Percentiles rank a stretch among this genome's conserved stretches.
These are phyloP conservation scores for Cladobotryum protrusum DNA, from an alignment of 2,329 filamentous ascomycete species.

Conservation along the genomic window DNA sequence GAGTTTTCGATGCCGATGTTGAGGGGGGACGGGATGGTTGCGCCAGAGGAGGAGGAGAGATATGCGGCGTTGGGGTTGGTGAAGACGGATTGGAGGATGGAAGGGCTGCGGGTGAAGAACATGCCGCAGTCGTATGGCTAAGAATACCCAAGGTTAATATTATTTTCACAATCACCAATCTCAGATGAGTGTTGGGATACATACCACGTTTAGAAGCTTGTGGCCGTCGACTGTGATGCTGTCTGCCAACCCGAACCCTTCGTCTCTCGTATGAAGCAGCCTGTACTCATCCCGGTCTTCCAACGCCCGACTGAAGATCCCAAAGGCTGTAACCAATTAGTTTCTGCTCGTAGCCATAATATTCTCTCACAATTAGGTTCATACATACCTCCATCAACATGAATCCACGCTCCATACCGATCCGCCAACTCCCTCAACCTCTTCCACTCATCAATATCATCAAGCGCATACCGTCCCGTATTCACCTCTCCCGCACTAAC, in stretches of 20 bases:
- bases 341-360: background rate
- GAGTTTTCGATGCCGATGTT: constrained; percentile 91
- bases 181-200: constrained; percentile 23
- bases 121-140: constrained; percentile 87
- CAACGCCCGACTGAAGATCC: constrained; percentile 69
- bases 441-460: constrained; percentile 54
- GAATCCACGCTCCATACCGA: constrained; percentile 72
- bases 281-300: constrained; percentile 50
- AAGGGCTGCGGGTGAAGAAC: constrained; percentile 66
- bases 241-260: constrained; percentile 74
- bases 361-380: background rate
- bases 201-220: constrained; percentile 82
- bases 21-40: constrained; percentile 66
- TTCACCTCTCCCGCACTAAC: constrained; percentile 90
- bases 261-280: constrained; percentile 41
- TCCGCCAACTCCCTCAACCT: constrained; percentile 65
- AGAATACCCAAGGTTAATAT: constrained; percentile 7
- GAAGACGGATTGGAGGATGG: constrained; percentile 58
- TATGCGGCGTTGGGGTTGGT: constrained; percentile 83
- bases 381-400: constrained; percentile 68
- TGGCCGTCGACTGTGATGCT: constrained; percentile 84
- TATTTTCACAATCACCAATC: background rate
- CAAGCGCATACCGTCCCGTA: constrained; percentile 67
- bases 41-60: constrained; percentile 43
- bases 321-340: constrained; percentile 56